Conservation (phyloP, 2,329 filamentous ascomycete species). For the Cytospora chrysosperma region DNA sequence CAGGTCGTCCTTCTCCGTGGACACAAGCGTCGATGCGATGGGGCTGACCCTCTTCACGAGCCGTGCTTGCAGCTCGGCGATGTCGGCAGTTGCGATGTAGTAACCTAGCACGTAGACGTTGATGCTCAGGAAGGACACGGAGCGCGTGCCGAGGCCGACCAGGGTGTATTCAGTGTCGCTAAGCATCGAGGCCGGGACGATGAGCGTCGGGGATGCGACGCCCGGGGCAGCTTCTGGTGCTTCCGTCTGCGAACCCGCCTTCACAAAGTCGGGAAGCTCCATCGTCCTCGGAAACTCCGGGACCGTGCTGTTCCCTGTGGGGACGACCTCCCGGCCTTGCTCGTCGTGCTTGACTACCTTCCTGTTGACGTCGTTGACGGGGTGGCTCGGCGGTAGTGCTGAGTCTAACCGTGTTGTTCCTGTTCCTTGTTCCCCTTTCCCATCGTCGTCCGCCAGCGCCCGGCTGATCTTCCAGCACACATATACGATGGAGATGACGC, state of each 20-base stretch:
- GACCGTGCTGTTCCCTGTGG: slow-evolving; percentile 78
- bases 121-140: slow-evolving; percentile 84
- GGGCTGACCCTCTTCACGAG: slow-evolving; percentile 75
- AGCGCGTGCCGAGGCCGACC: slow-evolving; percentile 82
- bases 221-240: slow-evolving; percentile 26
- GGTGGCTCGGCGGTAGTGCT: slow-evolving; percentile 41
- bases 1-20: slow-evolving; percentile 75
- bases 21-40: slow-evolving; percentile 77
- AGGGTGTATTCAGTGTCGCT: slow-evolving; percentile 74
- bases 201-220: slow-evolving; percentile 33
- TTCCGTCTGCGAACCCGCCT: neutral
- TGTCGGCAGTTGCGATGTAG: slow-evolving; percentile 82
- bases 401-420: slow-evolving; percentile 40
- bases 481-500: slow-evolving; percentile 50
- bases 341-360: slow-evolving; percentile 64
- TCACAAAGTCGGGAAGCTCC: slow-evolving; percentile 51
- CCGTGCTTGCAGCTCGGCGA: slow-evolving; percentile 74
- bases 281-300: slow-evolving; percentile 76
- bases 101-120: slow-evolving; percentile 94
- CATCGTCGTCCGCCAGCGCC: slow-evolving; percentile 31
- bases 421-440: slow-evolving; percentile 1
- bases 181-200: slow-evolving; percentile 27
- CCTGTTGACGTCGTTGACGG: slow-evolving; percentile 51
- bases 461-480: slow-evolving; percentile 52
- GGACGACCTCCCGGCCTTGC: slow-evolving; percentile 71